Conservation (phyloP, 805 yeast species). For the Suhomyces xylopsoci region DNA sequence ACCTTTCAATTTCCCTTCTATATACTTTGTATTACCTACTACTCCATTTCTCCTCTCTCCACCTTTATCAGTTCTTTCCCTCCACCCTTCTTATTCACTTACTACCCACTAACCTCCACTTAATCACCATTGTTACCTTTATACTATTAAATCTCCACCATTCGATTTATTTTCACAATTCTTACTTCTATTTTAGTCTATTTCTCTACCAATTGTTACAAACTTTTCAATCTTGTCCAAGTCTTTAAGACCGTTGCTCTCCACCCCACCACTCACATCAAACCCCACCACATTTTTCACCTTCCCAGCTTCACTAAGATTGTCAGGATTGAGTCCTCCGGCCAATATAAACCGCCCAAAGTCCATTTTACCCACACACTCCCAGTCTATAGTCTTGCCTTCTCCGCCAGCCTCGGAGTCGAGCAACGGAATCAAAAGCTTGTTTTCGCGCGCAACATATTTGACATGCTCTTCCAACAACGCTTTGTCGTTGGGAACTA, state of each 20-base stretch:
- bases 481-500: conserved; percentile 51
- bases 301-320: conserved; percentile 54
- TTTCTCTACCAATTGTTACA: conserved; percentile 40
- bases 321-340: conserved; percentile 82
- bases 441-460: conserved; percentile 14
- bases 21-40: too few relatives aligned
- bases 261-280: conserved; percentile 96
- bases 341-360: conserved; percentile 63
- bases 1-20: too few relatives aligned
- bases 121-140: too few relatives aligned
- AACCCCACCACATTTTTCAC: conserved; percentile 73
- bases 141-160: too few relatives aligned
- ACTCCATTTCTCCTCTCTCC: too few relatives aligned
- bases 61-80: too few relatives aligned
- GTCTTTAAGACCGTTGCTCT: conserved; percentile 74
- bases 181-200: too few relatives aligned
- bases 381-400: conserved; percentile 81
- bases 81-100: too few relatives aligned
- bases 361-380: conserved; percentile 25
- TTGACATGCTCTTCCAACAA: conserved; percentile 25
- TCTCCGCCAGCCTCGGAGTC: conserved; percentile 94
- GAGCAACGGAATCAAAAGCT: conserved; percentile 58
- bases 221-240: conserved; percentile 56
- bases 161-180: too few relatives aligned
- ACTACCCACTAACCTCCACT: too few relatives aligned